These are phyloP conservation scores for Phialemonium atrogriseum DNA, from an alignment of 2,329 filamentous ascomycete genomes.

Conservation along the genomic window DNA sequence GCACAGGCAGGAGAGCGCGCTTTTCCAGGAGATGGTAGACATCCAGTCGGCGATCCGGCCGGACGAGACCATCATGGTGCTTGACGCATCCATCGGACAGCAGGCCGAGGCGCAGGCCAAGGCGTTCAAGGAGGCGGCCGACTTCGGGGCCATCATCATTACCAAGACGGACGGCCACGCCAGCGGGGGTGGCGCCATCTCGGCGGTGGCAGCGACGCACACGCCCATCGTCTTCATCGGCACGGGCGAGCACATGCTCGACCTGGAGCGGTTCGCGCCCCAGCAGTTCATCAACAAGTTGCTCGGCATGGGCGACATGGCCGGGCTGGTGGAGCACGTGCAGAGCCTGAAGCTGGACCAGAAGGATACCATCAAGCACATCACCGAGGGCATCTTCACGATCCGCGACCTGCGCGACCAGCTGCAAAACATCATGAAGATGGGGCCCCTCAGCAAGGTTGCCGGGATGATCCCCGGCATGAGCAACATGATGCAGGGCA, in stretches of 20 bases:
- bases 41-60: slow-evolving; percentile 86
- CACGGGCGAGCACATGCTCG: slow-evolving; percentile 94
- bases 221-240: slow-evolving; percentile 98
- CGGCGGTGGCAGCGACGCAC: slow-evolving; percentile 89
- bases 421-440: slow-evolving; percentile 98
- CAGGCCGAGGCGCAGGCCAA: slow-evolving; percentile 90
- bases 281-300: slow-evolving; percentile 91
- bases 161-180: slow-evolving; percentile 98
- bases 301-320: slow-evolving; percentile 95
- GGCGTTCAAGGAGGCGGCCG: slow-evolving; percentile 93
- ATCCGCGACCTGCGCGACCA: slow-evolving; percentile 92
- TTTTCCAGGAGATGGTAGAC: slow-evolving; percentile 97
- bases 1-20: slow-evolving; percentile 86
- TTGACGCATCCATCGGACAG: slow-evolving; percentile 94
- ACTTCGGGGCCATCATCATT: slow-evolving; percentile 97
- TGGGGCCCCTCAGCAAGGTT: slow-evolving; percentile 96
- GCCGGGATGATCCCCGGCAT: slow-evolving; percentile 98
- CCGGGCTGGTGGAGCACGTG: slow-evolving; percentile 90
- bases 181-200: slow-evolving; percentile 92
- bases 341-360: slow-evolving; percentile 93
- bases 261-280: slow-evolving; percentile 86
- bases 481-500: slow-evolving; percentile 85
- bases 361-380: slow-evolving; percentile 99
- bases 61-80: slow-evolving; percentile 96
- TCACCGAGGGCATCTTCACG: slow-evolving; percentile 93